Percentiles rank a stretch among this genome's conserved stretches.
Evolutionary conservation across 1,284 basidiomycete genomes (phyloP).

Genomic region (Ustilago sp.): DNA sequence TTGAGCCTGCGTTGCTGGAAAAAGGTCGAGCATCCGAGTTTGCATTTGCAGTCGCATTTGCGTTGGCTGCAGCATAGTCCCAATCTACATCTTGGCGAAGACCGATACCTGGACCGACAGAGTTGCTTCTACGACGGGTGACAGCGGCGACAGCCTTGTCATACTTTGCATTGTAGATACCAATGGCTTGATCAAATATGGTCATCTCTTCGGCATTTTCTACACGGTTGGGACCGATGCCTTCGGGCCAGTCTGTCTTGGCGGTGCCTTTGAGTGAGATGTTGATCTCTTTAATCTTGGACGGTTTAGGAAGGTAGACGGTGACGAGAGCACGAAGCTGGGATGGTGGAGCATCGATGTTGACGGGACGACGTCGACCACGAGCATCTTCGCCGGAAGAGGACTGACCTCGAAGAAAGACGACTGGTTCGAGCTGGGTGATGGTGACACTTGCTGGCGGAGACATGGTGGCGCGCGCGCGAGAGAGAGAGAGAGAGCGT

Average conservation of each 20-base stretch:
- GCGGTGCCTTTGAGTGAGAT: constrained; percentile 80
- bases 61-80: constrained; percentile 61
- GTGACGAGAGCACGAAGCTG: constrained; percentile 88
- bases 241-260: constrained; percentile 84
- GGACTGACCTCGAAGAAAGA: constrained; percentile 64
- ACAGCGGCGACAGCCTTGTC: constrained; percentile 14
- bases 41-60: background rate
- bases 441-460: constrained; percentile 50
- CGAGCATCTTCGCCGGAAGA: constrained; percentile 56
- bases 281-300: constrained; percentile 85
- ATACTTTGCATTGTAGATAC: constrained; percentile 75
- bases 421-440: constrained; percentile 63
- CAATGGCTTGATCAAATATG: constrained; percentile 79
- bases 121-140: constrained; percentile 74
- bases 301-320: constrained; percentile 83
- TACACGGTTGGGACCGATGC: constrained; percentile 81
- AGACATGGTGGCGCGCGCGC: constrained; percentile 23
- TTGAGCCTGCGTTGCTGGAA: background rate
- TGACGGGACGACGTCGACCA: constrained; percentile 51
- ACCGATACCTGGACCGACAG: constrained; percentile 80
- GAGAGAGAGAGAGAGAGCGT: no score
- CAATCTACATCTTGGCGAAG: constrained; percentile 71
- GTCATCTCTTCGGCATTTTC: constrained; percentile 85
- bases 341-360: constrained; percentile 75
- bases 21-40: background rate